phyloP scores from a whole-genome alignment of 1,284 basidiomycete genomes.

The Marasmius tenuissimus region DNA sequence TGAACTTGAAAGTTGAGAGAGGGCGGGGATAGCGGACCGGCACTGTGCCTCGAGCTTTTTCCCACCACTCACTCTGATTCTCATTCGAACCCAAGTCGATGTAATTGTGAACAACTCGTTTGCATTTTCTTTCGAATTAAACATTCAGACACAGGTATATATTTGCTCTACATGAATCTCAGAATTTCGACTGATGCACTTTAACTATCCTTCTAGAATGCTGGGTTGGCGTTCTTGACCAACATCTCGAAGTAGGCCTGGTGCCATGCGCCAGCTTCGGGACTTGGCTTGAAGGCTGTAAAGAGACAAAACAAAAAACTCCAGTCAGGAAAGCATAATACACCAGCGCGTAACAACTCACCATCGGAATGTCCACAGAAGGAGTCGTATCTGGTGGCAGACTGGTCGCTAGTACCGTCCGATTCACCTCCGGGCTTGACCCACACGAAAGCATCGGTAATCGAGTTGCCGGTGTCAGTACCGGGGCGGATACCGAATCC shows the following conservation, averaged over 20 bases:
- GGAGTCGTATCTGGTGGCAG: slow-evolving; percentile 43
- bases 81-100: too few species aligned
- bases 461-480: slow-evolving; percentile 36
- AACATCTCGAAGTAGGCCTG: slow-evolving; percentile 15
- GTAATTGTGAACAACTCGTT: too few species aligned
- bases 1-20: too few species aligned
- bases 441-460: slow-evolving; percentile 52
- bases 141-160: too few species aligned
- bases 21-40: too few species aligned
- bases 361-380: slow-evolving; percentile 32
- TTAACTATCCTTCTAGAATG: neutral
- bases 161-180: too few species aligned
- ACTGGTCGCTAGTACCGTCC: slow-evolving; percentile 50
- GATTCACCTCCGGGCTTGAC: slow-evolving; percentile 54
- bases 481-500: slow-evolving; percentile 50
- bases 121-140: too few species aligned
- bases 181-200: too few species aligned
- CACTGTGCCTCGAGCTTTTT: too few species aligned
- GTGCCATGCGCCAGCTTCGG: slow-evolving; percentile 13
- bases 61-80: too few species aligned
- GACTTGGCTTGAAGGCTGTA: slow-evolving; percentile 5
- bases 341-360: neutral
- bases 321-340: neutral
- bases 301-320: neutral
- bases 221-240: slow-evolving; percentile 12